phyloP scores from a whole-genome alignment of 2,329 filamentous ascomycete species.

The Cordyceps fumosorosea region DNA sequence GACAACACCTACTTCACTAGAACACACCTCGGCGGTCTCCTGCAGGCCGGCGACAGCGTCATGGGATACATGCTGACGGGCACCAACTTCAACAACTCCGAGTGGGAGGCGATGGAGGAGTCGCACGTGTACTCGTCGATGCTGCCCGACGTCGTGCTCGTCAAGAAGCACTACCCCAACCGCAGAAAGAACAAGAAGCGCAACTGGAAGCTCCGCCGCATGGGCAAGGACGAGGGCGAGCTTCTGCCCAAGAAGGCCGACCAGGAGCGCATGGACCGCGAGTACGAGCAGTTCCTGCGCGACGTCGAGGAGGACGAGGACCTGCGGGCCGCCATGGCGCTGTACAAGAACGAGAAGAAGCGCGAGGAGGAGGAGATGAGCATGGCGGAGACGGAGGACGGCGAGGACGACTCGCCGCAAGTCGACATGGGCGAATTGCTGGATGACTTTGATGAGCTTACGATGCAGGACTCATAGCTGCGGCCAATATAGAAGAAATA shows the following conservation, averaged over 20 bases:
- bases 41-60: constrained; percentile 85
- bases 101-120: constrained; percentile 76
- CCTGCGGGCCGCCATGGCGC: constrained; percentile 70
- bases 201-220: constrained; percentile 92
- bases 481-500: constrained; percentile 3
- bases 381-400: constrained; percentile 55
- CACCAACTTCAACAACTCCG: constrained; percentile 84
- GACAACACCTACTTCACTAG: constrained; percentile 83
- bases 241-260: constrained; percentile 81
- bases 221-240: constrained; percentile 84
- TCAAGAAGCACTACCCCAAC: constrained; percentile 93
- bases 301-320: constrained; percentile 96
- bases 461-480: constrained; percentile 51
- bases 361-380: constrained; percentile 59
- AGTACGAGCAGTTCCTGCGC: constrained; percentile 95
- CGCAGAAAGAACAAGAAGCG: constrained; percentile 74
- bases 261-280: constrained; percentile 78
- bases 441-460: constrained; percentile 89
- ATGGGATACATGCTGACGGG: constrained; percentile 91
- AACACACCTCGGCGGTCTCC: constrained; percentile 79
- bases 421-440: constrained; percentile 76
- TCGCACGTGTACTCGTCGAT: constrained; percentile 68
- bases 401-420: constrained; percentile 59
- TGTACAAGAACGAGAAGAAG: constrained; percentile 68
- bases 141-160: constrained; percentile 86